A percentile compares a stretch with the other conserved stretches of the same genome.
Evolutionary conservation across 306 rosid genomes (phyloP).

Genomic region (Glycine soja): DNA sequence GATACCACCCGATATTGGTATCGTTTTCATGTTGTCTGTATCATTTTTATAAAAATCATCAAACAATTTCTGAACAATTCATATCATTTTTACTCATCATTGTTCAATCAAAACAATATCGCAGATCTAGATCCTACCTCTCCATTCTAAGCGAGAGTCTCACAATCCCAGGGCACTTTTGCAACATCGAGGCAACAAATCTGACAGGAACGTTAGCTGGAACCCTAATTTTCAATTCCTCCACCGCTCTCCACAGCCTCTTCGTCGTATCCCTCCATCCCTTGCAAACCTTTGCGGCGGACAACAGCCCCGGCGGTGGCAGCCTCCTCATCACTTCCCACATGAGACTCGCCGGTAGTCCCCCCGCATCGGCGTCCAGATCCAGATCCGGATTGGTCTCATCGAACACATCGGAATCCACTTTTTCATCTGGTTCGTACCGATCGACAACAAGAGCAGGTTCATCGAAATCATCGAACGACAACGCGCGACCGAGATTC

Average conservation of each 20-base stretch:
- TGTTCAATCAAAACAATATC: not conserved
- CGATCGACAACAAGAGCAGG: slow-evolving; percentile 41
- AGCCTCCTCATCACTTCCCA: slow-evolving; percentile 87
- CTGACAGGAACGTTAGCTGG: slow-evolving; percentile 77
- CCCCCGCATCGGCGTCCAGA: slow-evolving; percentile 54
- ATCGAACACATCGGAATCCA: slow-evolving; percentile 23
- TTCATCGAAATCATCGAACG: slow-evolving; percentile 71
- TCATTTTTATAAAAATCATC: not conserved
- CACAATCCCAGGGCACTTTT: slow-evolving; percentile 78
- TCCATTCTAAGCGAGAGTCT: slow-evolving; percentile 90
- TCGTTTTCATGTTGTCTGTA: not conserved
- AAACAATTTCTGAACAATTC: not conserved
- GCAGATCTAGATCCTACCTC: slow-evolving; percentile 70
- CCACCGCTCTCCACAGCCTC: slow-evolving; percentile 88
- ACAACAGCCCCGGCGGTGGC: slow-evolving; percentile 76
- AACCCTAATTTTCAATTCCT: slow-evolving; percentile 77
- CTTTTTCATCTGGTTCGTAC: slow-evolving; percentile 36
- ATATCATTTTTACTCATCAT: not conserved
- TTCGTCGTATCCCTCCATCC: slow-evolving; percentile 84
- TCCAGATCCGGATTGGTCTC: slow-evolving; percentile 48
- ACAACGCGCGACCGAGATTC: slow-evolving; percentile 77
- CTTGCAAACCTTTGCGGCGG: slow-evolving; percentile 81
- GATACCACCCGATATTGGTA: too few relatives aligned
- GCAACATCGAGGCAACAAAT: slow-evolving; percentile 79
- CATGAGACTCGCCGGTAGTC: slow-evolving; percentile 64